Evolutionary conservation across 192 early-diverging fungal genomes (phyloP).

Genomic region (Coemansia biformis): DNA sequence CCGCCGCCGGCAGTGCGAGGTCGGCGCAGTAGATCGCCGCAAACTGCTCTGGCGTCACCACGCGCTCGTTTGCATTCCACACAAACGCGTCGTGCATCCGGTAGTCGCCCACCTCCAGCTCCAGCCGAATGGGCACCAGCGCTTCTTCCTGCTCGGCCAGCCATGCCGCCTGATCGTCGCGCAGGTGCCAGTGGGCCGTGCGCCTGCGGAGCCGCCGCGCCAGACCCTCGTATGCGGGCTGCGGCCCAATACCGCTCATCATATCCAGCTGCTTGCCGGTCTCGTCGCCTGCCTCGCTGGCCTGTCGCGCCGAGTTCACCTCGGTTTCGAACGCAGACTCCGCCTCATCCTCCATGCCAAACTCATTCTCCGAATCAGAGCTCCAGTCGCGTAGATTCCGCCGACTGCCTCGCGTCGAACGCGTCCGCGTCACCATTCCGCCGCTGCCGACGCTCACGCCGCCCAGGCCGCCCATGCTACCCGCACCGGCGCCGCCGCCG

Average conservation of each 20-base stretch:
- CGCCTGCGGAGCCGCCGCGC: slow-evolving; percentile 35
- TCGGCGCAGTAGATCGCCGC: slow-evolving; percentile 78
- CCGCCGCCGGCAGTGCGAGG: slow-evolving; percentile 54
- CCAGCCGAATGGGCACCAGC: slow-evolving; percentile 85
- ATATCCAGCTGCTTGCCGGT: slow-evolving; percentile 15
- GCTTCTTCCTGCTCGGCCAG: slow-evolving; percentile 63
- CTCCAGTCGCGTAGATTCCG: slow-evolving; percentile 50
- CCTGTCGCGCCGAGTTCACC: slow-evolving; percentile 33
- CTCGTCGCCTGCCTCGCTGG: slow-evolving; percentile 29
- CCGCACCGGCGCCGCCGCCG: slow-evolving; percentile 4
- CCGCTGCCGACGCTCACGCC: slow-evolving; percentile 7
- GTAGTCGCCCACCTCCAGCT: slow-evolving; percentile 81
- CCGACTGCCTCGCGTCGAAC: slow-evolving; percentile 41
- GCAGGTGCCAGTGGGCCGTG: slow-evolving; percentile 47
- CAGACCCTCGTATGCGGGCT: slow-evolving; percentile 26
- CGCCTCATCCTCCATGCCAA: slow-evolving; percentile 30
- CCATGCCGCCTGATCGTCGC: slow-evolving; percentile 48
- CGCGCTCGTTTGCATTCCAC: slow-evolving; percentile 86
- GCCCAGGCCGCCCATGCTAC: slow-evolving; percentile 4
- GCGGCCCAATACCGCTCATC: slow-evolving; percentile 44
- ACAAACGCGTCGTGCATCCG: slow-evolving; percentile 84
- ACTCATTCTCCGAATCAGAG: slow-evolving; percentile 47
- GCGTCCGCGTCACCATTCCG: slow-evolving; percentile 30
- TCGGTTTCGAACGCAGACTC: slow-evolving; percentile 45
- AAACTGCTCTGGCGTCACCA: slow-evolving; percentile 78